Evolutionary conservation across 2,329 filamentous ascomycete genomes (phyloP), one percentile per base, ranked within the genome.

Genomic region (Cercospora citrullina): DNA sequence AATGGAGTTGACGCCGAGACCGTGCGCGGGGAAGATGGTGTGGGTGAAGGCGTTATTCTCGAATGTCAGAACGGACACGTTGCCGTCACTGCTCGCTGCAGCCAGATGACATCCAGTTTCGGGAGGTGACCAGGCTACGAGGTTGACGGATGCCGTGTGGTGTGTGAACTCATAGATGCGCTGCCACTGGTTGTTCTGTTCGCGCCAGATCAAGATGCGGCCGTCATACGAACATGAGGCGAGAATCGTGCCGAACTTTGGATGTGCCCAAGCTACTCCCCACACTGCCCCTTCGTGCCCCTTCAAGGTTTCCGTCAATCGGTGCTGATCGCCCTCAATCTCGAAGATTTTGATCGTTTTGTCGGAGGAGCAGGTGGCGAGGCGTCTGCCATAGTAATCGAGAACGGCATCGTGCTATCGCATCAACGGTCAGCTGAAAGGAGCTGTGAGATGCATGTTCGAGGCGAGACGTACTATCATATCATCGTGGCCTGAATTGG

Each of bases 321-420:
- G 88, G 82, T 99, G 94, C 74, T 90, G 87, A 75, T 98, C 94
- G 77, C 93, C 93, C 77, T 98, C 94, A 65, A 99, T 91, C 82
- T 99, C 95, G 79, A 97, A 99, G 79, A 99, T 98, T 85, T 98
- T 98, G 85, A 99, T 96, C 59, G 94, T 98, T 80, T 95, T 94
- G 83, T 99, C 95, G 73, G 94, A 97, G 39, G 94, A 97, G 82
- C 95, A 98, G 73, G 95, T 99, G 71, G 95, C 95, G 75, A 99
- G 89, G 78, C 94, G 91, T 74, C 95, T 90, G 78, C 95, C 95
- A 81, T 98, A 99, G 85, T 98, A 99, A 81, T 99, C 95, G 78
- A 99, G 90, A 73, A 96, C 94, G 72, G 95, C 95, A 87, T 99
- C 95, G 81, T 99, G 95, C 94, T 84, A 76, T 93, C 6, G 14